A percentile compares a stretch with the other conserved stretches of the same genome.
Conservation (phyloP, 2,329 filamentous ascomycete genomes). For the Neurospora sp. region DNA sequence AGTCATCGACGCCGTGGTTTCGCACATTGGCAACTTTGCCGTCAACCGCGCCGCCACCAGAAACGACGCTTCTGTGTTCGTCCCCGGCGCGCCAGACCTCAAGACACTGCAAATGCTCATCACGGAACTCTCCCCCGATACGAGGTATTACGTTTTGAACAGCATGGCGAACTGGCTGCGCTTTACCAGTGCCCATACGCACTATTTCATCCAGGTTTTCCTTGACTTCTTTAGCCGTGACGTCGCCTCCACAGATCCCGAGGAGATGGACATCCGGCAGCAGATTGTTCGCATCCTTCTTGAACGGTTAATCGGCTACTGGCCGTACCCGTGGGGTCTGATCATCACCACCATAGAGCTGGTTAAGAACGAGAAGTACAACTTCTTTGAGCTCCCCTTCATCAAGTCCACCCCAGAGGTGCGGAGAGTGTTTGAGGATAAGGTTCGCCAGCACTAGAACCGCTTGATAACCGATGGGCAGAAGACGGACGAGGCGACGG, state of each 20-base stretch:
- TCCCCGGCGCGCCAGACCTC: slow-evolving; percentile 54
- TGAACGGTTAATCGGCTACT: slow-evolving; percentile 78
- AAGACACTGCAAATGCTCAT: slow-evolving; percentile 67
- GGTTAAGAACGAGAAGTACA: slow-evolving; percentile 80
- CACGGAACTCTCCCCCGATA: slow-evolving; percentile 64
- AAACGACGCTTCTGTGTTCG: slow-evolving; percentile 54
- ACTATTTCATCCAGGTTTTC: slow-evolving; percentile 82
- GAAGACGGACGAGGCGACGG: neutral
- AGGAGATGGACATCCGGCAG: slow-evolving; percentile 75
- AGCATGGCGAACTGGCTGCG: slow-evolving; percentile 88
- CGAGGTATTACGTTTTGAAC: slow-evolving; percentile 72
- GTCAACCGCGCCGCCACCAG: slow-evolving; percentile 45
- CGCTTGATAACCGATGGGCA: neutral
- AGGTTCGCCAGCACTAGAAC: slow-evolving; percentile 1
- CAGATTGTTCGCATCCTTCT: slow-evolving; percentile 83
- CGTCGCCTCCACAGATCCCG: slow-evolving; percentile 47
- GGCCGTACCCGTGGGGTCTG: slow-evolving; percentile 92
- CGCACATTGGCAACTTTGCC: slow-evolving; percentile 69
- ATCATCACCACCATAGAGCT: slow-evolving; percentile 82
- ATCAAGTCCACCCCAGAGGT: slow-evolving; percentile 87
- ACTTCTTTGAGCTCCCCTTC: slow-evolving; percentile 87
- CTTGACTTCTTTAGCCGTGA: slow-evolving; percentile 78
- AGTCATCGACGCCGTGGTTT: slow-evolving; percentile 72
- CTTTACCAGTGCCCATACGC: slow-evolving; percentile 79
- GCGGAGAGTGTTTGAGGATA: slow-evolving; percentile 20